Percentiles rank a stretch among this genome's conserved stretches.
phyloP scores from a whole-genome alignment of 441 rosid genomes.

The Pelargonium australe region DNA sequence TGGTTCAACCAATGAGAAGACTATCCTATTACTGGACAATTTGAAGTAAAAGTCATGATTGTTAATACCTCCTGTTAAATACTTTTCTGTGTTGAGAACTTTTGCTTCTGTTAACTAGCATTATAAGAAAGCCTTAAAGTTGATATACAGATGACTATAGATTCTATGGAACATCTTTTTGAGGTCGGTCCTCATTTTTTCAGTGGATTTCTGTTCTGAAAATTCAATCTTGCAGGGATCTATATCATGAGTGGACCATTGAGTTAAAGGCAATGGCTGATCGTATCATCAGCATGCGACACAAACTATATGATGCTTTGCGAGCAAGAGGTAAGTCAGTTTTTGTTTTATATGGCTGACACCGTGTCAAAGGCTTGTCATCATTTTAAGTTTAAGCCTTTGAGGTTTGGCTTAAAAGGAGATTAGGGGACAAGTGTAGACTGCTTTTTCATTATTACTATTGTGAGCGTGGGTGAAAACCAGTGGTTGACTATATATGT shows the following conservation, averaged over 20 bases:
- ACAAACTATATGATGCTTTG: slow-evolving; percentile 65
- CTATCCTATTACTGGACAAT: background rate
- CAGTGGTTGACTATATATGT: no score
- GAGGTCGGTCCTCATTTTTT: background rate
- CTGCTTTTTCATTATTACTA: no score
- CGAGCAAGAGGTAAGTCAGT: slow-evolving; percentile 42
- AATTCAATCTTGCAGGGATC: slow-evolving; percentile 31
- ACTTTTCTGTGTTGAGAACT: no score
- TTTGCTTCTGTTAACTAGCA: no score
- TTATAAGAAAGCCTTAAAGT: no score
- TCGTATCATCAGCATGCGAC: slow-evolving; percentile 82
- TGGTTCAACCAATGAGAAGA: background rate
- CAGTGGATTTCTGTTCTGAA: background rate
- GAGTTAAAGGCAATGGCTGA: slow-evolving; percentile 96
- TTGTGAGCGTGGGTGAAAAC: no score
- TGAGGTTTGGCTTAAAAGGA: no score
- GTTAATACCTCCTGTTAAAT: no score
- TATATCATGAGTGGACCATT: slow-evolving; percentile 77
- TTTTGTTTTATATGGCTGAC: background rate
- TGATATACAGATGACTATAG: no score
- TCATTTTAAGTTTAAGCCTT: no score
- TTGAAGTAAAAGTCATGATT: no score
- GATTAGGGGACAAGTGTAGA: no score
- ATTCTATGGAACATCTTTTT: background rate
- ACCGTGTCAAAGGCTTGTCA: background rate